Evolutionary conservation across 2,329 filamentous ascomycete species (phyloP), one percentile per base, ranked within the genome.

Genomic region (Hypoxylon rubiginosum): DNA sequence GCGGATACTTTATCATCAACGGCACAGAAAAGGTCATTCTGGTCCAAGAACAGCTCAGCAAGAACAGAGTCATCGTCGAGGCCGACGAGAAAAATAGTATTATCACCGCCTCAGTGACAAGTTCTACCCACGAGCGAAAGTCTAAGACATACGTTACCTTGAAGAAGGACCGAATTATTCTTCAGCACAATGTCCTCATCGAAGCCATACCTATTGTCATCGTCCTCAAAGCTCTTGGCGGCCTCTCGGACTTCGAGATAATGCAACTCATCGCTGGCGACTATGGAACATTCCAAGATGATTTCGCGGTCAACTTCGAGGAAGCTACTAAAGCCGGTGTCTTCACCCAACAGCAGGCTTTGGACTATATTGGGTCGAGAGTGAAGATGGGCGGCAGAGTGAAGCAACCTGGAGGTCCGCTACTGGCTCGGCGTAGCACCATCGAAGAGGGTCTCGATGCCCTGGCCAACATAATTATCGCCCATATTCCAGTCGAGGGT

Each of bases 21-120:
- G 96, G 96, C 50, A 97, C 97, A 19, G 96, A 99, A 79, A 99
- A 99, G 83, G 96, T 99, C 72, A 99, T 99, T 76, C 83, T 99
- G 46, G 97, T 99, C 13, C 96, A 99, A 79, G 97, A 99, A 77
- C 96, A 99, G 81, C 84, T 99, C 77, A 99, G 96, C 86, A 99
- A 99, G 86, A 99, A 99, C 80, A 90, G 96, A 83, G 92, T 99
- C 75, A 97, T 99, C 77, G 95, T 99, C 15, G 97, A 99, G 80
- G 91, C 93, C 59, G 92, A 95, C 74, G 86, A 91, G 56, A 97
- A 97, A 82, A 98, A 97, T 80, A 92, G 92, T 65, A 90, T 97
- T 69, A 95, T 98, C 61, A 93, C 95, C 72, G 96, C 97, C 39
- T 98, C 96, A 1, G 96, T 98, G 30, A 99, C 94, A 7, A 97